These are phyloP conservation scores for Paulownia fortunei DNA, from an alignment of 257 asterid species.

Conservation along the genomic window DNA sequence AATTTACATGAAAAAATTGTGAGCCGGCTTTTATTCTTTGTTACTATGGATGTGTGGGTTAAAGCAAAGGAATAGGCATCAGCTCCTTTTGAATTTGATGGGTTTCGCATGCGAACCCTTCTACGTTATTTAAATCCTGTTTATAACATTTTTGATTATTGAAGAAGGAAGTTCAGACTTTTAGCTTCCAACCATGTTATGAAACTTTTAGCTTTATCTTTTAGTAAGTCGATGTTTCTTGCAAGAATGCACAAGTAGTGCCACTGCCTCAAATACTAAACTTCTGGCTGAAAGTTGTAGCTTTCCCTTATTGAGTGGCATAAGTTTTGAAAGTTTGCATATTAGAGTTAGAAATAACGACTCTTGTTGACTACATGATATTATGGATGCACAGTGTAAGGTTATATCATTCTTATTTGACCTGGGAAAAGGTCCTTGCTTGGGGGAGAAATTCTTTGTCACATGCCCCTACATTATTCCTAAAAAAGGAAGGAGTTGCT, in stretches of 20 bases:
- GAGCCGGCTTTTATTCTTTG: slow-evolving; percentile 6
- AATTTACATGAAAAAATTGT: background rate
- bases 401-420: too few species aligned
- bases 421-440: background rate
- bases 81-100: slow-evolving; percentile 16
- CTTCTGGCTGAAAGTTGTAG: background rate
- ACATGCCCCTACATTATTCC: too few species aligned
- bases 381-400: too few species aligned
- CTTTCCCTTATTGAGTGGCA: background rate
- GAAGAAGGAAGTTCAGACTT: background rate
- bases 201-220: background rate
- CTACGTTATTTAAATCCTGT: background rate
- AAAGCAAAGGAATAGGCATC: background rate
- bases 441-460: background rate
- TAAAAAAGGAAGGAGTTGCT: slow-evolving; percentile 6
- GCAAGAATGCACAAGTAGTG: background rate
- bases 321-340: background rate
- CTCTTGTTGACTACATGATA: too few species aligned
- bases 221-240: background rate
- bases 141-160: background rate
- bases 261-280: background rate
- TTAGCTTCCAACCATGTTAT: slow-evolving; percentile 1
- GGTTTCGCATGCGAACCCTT: background rate
- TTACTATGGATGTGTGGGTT: background rate
- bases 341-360: too few species aligned